Evolutionary conservation across 176 grass and related monocot genomes (phyloP).

Genomic region (Tillandsia leiboldiana): DNA sequence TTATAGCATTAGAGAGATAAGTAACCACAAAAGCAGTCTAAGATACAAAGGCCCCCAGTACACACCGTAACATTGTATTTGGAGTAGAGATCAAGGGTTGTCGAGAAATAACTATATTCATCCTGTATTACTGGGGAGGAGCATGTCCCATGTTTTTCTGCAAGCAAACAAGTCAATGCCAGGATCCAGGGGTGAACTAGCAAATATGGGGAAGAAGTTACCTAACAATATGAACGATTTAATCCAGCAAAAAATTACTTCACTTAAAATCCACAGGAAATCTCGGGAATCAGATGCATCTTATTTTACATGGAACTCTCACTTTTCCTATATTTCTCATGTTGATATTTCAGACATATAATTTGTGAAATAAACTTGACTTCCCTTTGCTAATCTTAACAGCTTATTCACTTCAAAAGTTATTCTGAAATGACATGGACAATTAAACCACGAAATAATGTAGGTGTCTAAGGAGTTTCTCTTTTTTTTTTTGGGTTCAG

Average conservation of each 20-base stretch:
- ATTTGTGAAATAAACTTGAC: no score
- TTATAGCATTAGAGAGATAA: conserved; percentile 9
- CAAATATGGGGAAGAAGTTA: conserved; percentile 9
- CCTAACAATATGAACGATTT: background rate
- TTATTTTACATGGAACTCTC: no score
- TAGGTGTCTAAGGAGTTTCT: no score
- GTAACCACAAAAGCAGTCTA: background rate
- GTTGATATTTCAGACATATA: no score
- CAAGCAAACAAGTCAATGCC: background rate
- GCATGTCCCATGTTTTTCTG: conserved; percentile 95
- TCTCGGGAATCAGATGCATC: background rate
- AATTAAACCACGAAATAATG: no score
- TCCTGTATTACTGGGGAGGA: conserved; percentile 80
- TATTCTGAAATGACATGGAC: no score
- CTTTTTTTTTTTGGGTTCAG: no score
- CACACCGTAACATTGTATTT: conserved; percentile 89
- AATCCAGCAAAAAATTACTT: background rate
- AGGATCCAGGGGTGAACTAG: background rate
- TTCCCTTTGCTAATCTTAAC: no score
- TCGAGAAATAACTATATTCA: conserved; percentile 88
- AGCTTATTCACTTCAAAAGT: no score
- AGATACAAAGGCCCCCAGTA: background rate
- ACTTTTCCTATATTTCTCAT: no score
- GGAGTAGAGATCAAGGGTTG: conserved; percentile 62
- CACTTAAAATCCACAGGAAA: background rate